Conservation (phyloP, 495 filamentous ascomycete genomes). For the Amniculicola lignicola region DNA sequence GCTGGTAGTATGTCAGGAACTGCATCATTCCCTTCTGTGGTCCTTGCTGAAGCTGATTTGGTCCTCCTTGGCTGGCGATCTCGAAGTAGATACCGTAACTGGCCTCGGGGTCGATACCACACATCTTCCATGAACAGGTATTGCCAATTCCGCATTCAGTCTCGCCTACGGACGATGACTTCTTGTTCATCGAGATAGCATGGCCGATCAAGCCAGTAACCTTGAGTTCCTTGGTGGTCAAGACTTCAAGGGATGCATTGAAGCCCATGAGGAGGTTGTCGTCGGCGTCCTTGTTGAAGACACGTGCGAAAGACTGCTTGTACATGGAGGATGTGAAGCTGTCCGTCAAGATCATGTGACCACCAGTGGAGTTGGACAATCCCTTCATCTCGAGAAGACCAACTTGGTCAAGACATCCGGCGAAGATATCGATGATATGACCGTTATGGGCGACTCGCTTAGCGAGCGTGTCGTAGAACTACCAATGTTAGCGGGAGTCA, state of each 20-base stretch:
- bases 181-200: slow-evolving; percentile 95
- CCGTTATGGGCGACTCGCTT: slow-evolving; percentile 96
- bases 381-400: slow-evolving; percentile 99
- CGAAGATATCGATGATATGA: slow-evolving; percentile 96
- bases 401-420: slow-evolving; percentile 96
- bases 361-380: slow-evolving; percentile 90
- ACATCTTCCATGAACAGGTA: slow-evolving; percentile 99
- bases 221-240: slow-evolving; percentile 98
- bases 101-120: slow-evolving; percentile 87
- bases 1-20: slow-evolving; percentile 98
- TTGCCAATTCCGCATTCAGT: slow-evolving; percentile 98
- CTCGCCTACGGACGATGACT: slow-evolving; percentile 93
- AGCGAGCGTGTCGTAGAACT: slow-evolving; percentile 98
- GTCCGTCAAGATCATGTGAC: slow-evolving; percentile 97
- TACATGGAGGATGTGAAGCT: slow-evolving; percentile 99
- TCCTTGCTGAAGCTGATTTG: slow-evolving; percentile 77
- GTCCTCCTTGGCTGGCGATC: slow-evolving; percentile 89
- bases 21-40: slow-evolving; percentile 96
- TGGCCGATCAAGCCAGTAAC: slow-evolving; percentile 98
- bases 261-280: slow-evolving; percentile 98
- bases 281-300: slow-evolving; percentile 94
- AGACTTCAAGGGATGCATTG: slow-evolving; percentile 92
- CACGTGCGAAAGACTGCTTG: slow-evolving; percentile 95
- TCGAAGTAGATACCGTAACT: slow-evolving; percentile 98
- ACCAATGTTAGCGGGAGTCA: slow-evolving; percentile 31